Conservation (phyloP, 345 rosid species). For the Citrus reticulata region DNA sequence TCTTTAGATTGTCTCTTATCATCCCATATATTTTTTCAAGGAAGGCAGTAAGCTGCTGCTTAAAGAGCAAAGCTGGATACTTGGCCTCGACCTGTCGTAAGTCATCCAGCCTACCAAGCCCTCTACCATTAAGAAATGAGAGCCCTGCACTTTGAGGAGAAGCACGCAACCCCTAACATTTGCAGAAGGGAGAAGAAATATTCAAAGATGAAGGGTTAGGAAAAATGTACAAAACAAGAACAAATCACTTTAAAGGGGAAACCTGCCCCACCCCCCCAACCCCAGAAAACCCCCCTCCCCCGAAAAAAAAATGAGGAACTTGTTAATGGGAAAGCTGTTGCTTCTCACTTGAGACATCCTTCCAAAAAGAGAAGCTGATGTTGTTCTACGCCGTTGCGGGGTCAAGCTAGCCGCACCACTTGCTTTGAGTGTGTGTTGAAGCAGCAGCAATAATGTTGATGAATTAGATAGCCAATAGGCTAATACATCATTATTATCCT, state of each 20-base stretch:
- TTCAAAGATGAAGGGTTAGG: conserved; percentile 10
- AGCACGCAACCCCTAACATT: conserved; percentile 68
- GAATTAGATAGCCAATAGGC: conserved; percentile 98
- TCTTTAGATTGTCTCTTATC: conserved; percentile 95
- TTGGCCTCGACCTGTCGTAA: conserved; percentile 95
- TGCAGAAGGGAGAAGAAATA: conserved; percentile 12
- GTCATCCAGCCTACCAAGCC: conserved; percentile 73
- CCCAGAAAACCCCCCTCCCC: too few species aligned
- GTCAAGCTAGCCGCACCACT: conserved; percentile 97
- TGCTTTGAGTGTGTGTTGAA: conserved; percentile 96
- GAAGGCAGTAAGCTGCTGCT: conserved; percentile 98
- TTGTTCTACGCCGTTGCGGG: conserved; percentile 89
- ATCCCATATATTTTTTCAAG: conserved; percentile 99
- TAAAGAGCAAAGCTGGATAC: conserved; percentile 93
- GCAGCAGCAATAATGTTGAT: conserved; percentile 75
- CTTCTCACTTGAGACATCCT: conserved; percentile 93
- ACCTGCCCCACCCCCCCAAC: too few species aligned
- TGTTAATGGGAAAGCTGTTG: conserved; percentile 2
- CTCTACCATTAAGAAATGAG: conserved; percentile 71
- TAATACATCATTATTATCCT: conserved; percentile 70
- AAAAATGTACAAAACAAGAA: conserved; percentile 2
- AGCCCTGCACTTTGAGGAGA: conserved; percentile 95
- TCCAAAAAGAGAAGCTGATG: conserved; percentile 91
- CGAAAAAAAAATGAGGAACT: too few species aligned
- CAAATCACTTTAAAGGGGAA: not conserved